These are phyloP conservation scores for Xanthoparmelia taractica DNA, from an alignment of 495 filamentous ascomycete species.

Conservation along the genomic window DNA sequence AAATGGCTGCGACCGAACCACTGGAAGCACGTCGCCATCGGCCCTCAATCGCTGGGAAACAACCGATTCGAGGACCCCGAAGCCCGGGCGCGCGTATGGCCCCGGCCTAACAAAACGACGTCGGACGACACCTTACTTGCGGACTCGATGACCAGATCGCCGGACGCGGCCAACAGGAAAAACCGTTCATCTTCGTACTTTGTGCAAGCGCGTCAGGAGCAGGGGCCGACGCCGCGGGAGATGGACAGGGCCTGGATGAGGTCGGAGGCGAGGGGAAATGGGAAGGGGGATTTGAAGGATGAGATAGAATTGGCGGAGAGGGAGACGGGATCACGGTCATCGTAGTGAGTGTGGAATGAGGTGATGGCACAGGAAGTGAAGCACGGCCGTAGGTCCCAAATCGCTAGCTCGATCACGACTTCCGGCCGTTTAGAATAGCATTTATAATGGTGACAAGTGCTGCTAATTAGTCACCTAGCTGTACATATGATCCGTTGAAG, in stretches of 20 bases:
- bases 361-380: not conserved
- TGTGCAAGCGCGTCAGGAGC: not conserved
- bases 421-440: not conserved
- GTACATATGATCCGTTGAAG: too few relatives aligned
- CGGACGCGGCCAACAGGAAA: not conserved
- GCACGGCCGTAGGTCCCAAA: not conserved
- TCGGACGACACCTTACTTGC: not conserved
- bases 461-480: not conserved
- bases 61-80: not conserved
- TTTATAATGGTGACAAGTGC: not conserved
- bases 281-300: not conserved
- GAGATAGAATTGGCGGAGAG: not conserved
- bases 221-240: not conserved
- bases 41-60: not conserved
- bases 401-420: not conserved
- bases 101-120: not conserved
- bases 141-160: not conserved
- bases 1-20: conserved; percentile 14
- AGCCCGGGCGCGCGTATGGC: conserved; percentile 7
- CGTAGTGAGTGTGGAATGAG: not conserved
- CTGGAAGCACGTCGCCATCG: conserved; percentile 12
- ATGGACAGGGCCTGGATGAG: not conserved
- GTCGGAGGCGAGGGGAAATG: not conserved
- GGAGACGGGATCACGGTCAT: not conserved
- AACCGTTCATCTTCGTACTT: not conserved